phyloP scores from a whole-genome alignment of 2,329 filamentous ascomycete species.

The Emericellopsis atlantica region DNA sequence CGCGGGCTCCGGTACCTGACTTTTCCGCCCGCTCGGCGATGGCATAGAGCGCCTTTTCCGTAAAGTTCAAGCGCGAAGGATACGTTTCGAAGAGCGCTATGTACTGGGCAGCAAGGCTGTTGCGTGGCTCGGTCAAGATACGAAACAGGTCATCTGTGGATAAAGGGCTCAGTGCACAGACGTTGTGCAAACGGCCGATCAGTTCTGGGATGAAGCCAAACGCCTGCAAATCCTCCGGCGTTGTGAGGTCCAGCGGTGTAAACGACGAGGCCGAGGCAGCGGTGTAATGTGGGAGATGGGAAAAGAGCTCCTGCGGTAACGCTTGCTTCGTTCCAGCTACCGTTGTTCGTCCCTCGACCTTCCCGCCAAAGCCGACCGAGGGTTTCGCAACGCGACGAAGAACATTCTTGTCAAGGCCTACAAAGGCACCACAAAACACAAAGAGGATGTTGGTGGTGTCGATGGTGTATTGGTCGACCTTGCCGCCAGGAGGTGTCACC shows the following conservation, averaged over 20 bases:
- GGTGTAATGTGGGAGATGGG: constrained; percentile 42
- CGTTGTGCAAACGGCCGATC: constrained; percentile 89
- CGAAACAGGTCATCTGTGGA: constrained; percentile 57
- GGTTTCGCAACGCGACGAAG: constrained; percentile 75
- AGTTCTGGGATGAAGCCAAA: constrained; percentile 92
- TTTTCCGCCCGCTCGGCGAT: constrained; percentile 57
- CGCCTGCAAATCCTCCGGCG: constrained; percentile 63
- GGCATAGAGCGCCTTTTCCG: constrained; percentile 64
- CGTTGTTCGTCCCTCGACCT: constrained; percentile 48
- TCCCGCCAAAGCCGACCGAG: constrained; percentile 84
- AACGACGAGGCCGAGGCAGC: constrained; percentile 24
- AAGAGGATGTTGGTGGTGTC: constrained; percentile 96
- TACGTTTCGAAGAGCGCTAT: constrained; percentile 71
- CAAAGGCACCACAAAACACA: constrained; percentile 91
- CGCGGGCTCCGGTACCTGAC: constrained; percentile 63
- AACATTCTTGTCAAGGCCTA: constrained; percentile 79
- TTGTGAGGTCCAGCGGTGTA: constrained; percentile 58
- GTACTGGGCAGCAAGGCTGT: constrained; percentile 81
- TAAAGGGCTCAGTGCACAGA: constrained; percentile 72
- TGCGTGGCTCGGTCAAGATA: constrained; percentile 85
- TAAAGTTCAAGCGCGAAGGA: constrained; percentile 74
- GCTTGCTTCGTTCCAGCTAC: constrained; percentile 38
- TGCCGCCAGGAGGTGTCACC: constrained; percentile 30
- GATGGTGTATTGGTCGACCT: constrained; percentile 57
- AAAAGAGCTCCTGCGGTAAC: constrained; percentile 50